Base-by-base conservation (phyloP, 2,329 filamentous ascomycete genomes). In the Talaromyces pinophilus region DNA sequence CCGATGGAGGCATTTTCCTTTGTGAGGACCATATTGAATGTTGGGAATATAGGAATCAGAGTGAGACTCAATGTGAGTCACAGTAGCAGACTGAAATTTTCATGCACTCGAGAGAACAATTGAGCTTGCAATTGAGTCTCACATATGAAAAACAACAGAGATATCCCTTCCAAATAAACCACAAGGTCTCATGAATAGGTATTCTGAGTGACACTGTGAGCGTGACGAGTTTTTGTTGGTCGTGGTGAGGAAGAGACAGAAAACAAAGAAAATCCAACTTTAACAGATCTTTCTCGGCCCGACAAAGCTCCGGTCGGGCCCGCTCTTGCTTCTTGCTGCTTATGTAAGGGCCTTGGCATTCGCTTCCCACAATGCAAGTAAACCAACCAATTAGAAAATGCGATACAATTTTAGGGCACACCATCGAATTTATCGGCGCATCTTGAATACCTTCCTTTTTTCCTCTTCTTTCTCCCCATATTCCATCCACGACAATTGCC, bases 1-100 rank as follows among this genome's bases (percentile, higher is more conserved):
- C 95, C 95, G 71, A 99, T 87, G 69, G 90, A 88, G 77, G 92
- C 92, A 75, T 86, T 84, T 72, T 89, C 87, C 89, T 87, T 82
- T 72, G 75, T 76, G 67, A 76, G 75, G 38, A 69, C 72, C 77
- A 79, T 79, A 28, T 40, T 69, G 67, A 54, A 59, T 8, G 61
- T 28, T 7, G 46, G 8, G 10, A 11, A 19, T 44, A 67, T 33
- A n/a, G 30, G 30, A 13, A 15, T 15, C 52, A 38, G 33, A 35
- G 30, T n/a, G 22, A 38, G 54, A 40, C 54, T 57, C 54, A 22
- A 38, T 15, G 33, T 57, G 52, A 57, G 33, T 38, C 54, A 38
- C 54, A 22, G 54, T 22, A 54, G 25, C 33, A 57, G 19, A 57
- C 33, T 1, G 33, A 57, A 40, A 40, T 6, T 57, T 38, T 57